phyloP scores from a whole-genome alignment of 2,329 filamentous ascomycete species.

The Fusarium incarnatum region DNA sequence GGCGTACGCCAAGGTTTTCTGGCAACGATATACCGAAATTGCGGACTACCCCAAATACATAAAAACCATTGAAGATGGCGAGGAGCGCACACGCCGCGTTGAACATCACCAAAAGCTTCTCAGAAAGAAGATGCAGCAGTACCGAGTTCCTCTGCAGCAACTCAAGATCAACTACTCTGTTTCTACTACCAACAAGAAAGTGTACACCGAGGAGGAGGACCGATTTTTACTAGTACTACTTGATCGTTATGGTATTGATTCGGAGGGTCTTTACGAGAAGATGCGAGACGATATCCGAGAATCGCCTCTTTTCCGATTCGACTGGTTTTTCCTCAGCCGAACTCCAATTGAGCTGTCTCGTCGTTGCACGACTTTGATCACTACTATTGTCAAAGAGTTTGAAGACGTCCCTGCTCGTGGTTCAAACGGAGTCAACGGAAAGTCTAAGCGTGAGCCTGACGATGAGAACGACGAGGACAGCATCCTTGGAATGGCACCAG shows the following conservation, averaged over 20 bases:
- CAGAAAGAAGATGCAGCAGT: conserved; percentile 94
- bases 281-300: conserved; percentile 98
- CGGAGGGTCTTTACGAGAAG: conserved; percentile 88
- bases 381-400: conserved; percentile 94
- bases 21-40: conserved; percentile 94
- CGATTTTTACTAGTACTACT: conserved; percentile 93
- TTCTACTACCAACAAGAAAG: conserved; percentile 99
- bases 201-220: conserved; percentile 98
- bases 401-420: conserved; percentile 72
- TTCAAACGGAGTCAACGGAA: conserved; percentile 72
- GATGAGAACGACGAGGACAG: conserved; percentile 89
- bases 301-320: conserved; percentile 94
- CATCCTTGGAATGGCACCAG: conserved; percentile 82
- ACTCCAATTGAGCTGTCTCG: conserved; percentile 93
- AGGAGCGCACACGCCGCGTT: conserved; percentile 88
- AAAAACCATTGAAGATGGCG: conserved; percentile 89
- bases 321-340: conserved; percentile 98
- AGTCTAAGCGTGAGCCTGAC: conserved; percentile 77
- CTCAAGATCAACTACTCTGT: conserved; percentile 99
- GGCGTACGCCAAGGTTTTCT: conserved; percentile 93
- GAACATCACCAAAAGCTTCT: conserved; percentile 94
- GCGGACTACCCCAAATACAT: conserved; percentile 90
- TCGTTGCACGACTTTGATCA: conserved; percentile 92
- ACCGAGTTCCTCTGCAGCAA: conserved; percentile 96
- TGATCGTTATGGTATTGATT: conserved; percentile 91